Conservation (phyloP, 352 stramenopile genomes). For the Phytophthora uliginosa region DNA sequence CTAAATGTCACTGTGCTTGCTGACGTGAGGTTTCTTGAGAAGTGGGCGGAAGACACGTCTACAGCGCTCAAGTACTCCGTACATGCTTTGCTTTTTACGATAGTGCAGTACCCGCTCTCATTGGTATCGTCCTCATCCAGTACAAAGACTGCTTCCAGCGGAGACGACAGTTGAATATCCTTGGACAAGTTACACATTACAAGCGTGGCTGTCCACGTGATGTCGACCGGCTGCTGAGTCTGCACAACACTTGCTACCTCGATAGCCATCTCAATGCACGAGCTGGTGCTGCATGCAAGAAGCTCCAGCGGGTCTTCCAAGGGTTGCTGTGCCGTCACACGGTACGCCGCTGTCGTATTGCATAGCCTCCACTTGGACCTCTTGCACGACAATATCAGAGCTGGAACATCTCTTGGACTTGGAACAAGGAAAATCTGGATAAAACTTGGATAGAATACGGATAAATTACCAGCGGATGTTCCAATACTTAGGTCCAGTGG, state of each 20-base stretch:
- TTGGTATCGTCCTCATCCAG: constrained; percentile 19
- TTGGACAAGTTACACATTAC: constrained; percentile 37
- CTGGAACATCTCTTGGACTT: no score
- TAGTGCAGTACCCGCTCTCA: constrained; percentile 53
- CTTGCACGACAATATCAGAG: constrained; percentile 51
- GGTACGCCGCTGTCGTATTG: constrained; percentile 42
- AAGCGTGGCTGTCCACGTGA: constrained; percentile 57
- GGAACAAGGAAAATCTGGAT: constrained; percentile 51
- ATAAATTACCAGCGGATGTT: no score
- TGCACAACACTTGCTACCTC: constrained; percentile 41
- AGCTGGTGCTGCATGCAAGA: constrained; percentile 49
- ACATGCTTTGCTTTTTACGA: constrained; percentile 47
- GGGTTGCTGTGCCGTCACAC: constrained; percentile 48
- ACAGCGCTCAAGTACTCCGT: constrained; percentile 53
- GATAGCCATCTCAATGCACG: constrained; percentile 54
- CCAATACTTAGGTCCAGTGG: no score
- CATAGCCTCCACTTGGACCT: constrained; percentile 26
- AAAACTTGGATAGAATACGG: no score
- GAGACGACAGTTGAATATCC: constrained; percentile 55
- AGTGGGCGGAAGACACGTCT: constrained; percentile 33
- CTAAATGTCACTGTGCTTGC: constrained; percentile 42
- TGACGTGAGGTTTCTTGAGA: constrained; percentile 47
- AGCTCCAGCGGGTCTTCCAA: constrained; percentile 42
- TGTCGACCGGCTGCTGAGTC: constrained; percentile 18
- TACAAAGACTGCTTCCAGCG: constrained; percentile 42